Evolutionary conservation across 2,329 filamentous ascomycete species (phyloP).

Genomic region (Diaporthe capsici): DNA sequence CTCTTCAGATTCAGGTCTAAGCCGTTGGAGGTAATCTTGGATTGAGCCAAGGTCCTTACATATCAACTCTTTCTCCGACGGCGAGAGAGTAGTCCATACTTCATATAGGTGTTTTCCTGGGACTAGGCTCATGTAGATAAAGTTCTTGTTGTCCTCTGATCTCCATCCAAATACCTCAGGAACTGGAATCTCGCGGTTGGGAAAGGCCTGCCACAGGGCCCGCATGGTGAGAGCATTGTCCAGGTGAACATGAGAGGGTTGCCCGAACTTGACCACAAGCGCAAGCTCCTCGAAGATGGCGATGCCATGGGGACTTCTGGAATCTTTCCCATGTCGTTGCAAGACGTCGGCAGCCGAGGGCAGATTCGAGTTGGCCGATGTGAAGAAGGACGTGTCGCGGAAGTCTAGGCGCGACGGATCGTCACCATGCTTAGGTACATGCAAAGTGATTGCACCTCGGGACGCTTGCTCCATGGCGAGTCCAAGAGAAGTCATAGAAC

Average conservation of each 20-base stretch:
- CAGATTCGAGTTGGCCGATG: neutral
- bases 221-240: constrained; percentile 13
- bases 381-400: constrained; percentile 10
- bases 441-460: neutral
- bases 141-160: neutral
- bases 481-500: neutral
- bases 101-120: neutral
- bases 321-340: neutral
- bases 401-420: constrained; percentile 11
- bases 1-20: constrained; percentile 3
- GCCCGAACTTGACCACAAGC: constrained; percentile 13
- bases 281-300: neutral
- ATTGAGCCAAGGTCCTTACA: neutral
- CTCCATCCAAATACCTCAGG: neutral
- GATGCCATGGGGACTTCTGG: neutral
- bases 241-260: neutral
- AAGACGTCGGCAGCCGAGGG: neutral
- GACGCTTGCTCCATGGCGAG: neutral
- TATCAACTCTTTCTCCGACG: constrained; percentile 1
- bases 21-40: neutral
- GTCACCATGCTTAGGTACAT: neutral
- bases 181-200: neutral
- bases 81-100: neutral
- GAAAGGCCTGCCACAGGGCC: neutral
- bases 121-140: constrained; percentile 10